phyloP scores from a whole-genome alignment of 352 stramenopile species.

The Pythium pyrilobum region DNA sequence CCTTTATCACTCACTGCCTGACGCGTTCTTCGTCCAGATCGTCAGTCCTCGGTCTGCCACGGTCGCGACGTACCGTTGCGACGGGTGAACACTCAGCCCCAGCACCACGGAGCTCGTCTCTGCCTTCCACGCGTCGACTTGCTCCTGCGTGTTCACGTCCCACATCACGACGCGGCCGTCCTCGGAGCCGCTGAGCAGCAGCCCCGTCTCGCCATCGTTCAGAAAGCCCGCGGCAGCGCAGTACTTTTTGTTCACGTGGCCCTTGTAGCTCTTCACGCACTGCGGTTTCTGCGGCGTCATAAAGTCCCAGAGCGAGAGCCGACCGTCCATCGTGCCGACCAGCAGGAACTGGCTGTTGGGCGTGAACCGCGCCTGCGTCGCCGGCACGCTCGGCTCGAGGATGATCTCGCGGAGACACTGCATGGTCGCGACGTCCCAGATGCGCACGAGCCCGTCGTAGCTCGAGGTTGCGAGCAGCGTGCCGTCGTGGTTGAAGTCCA shows the following conservation, averaged over 20 bases:
- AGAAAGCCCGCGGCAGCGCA: conserved; percentile 86
- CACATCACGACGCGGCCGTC: conserved; percentile 91
- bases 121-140: conserved; percentile 28
- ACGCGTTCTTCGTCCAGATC: conserved; percentile 15
- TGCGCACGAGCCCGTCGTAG: conserved; percentile 79
- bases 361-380: conserved; percentile 86
- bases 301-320: conserved; percentile 90
- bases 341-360: conserved; percentile 94
- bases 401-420: conserved; percentile 95
- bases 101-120: conserved; percentile 9
- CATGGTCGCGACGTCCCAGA: conserved; percentile 96
- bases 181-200: conserved; percentile 90
- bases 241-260: conserved; percentile 81
- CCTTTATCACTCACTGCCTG: neutral
- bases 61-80: conserved; percentile 13
- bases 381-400: conserved; percentile 40
- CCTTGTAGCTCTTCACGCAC: conserved; percentile 62
- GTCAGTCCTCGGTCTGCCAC: conserved; percentile 5
- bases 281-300: conserved; percentile 41
- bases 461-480: conserved; percentile 87
- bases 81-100: conserved; percentile 20
- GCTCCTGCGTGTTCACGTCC: conserved; percentile 81
- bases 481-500: conserved; percentile 93
- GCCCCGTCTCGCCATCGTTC: conserved; percentile 33
- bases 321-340: conserved; percentile 87